A percentile compares a stretch with the other conserved stretches of the same genome.
These are phyloP conservation scores for Bimuria novae-zelandiae DNA, from an alignment of 2,329 filamentous ascomycete genomes.

Conservation along the genomic window DNA sequence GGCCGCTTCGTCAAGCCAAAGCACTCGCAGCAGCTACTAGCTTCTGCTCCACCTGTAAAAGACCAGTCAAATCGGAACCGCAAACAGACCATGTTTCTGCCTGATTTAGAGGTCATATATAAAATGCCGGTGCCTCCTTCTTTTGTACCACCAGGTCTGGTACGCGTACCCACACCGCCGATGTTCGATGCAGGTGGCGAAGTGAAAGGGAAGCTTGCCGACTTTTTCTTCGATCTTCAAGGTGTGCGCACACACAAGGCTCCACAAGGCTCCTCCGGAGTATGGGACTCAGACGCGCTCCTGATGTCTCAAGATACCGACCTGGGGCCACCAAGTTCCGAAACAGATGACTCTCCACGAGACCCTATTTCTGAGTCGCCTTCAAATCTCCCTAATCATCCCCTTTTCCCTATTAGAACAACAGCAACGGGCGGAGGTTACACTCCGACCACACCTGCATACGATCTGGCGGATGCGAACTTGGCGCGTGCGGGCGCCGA, in stretches of 20 bases:
- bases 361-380: conserved; percentile 9
- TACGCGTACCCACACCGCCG: conserved; percentile 35
- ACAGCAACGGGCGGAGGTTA: neutral
- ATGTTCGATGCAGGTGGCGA: conserved; percentile 27
- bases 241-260: conserved; percentile 14
- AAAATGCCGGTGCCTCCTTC: conserved; percentile 26
- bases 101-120: neutral
- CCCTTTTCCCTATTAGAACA: neutral
- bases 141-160: conserved; percentile 34
- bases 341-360: conserved; percentile 31
- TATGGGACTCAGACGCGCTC: conserved; percentile 44
- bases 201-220: conserved; percentile 35
- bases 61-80: conserved; percentile 10
- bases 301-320: conserved; percentile 37
- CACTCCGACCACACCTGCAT: neutral
- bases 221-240: conserved; percentile 40
- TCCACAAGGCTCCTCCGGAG: conserved; percentile 20
- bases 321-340: conserved; percentile 18
- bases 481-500: neutral
- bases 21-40: conserved; percentile 6
- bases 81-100: conserved; percentile 9
- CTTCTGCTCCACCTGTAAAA: neutral
- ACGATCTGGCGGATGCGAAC: neutral
- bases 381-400: neutral
- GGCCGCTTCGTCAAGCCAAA: conserved; percentile 26